A percentile compares a stretch with the other conserved stretches of the same genome.
Conservation (phyloP, 129 eudicot species). For the Cynara cardunculus region DNA sequence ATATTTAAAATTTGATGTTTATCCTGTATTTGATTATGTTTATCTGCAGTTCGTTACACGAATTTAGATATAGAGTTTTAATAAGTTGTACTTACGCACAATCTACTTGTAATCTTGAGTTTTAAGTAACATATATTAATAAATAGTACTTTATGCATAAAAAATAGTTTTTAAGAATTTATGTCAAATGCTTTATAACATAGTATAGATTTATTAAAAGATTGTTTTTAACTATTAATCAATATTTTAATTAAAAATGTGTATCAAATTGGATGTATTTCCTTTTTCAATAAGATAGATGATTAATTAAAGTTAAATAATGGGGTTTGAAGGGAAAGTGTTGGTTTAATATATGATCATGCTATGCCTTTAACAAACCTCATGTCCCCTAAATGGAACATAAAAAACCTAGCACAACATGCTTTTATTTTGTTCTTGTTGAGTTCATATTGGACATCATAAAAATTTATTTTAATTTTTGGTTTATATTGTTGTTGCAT, state of each 20-base stretch:
- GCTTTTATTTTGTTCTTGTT: constrained; percentile 24
- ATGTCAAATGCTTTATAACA: no score
- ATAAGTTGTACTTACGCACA: no score
- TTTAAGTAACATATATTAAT: no score
- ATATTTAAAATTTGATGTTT: no score
- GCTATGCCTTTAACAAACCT: constrained; percentile 27
- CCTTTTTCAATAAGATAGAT: neutral
- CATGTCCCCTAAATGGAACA: constrained; percentile 21
- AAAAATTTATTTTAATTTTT: neutral
- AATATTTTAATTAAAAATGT: neutral
- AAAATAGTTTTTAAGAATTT: no score
- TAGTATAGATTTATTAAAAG: no score
- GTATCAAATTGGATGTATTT: neutral
- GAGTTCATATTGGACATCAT: constrained; percentile 22
- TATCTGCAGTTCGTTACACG: no score
- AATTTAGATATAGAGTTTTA: no score
- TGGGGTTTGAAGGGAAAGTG: neutral
- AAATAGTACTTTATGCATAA: no score
- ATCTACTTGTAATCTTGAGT: no score
- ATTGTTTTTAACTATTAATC: neutral
- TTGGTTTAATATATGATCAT: neutral
- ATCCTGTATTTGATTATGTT: no score
- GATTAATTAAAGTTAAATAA: neutral
- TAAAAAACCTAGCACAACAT: constrained; percentile 11
- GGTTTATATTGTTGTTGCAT: neutral